A percentile compares a stretch with the other conserved stretches of the same genome.
Conservation (phyloP, 2,329 filamentous ascomycete species). For the Neurospora sp. region DNA sequence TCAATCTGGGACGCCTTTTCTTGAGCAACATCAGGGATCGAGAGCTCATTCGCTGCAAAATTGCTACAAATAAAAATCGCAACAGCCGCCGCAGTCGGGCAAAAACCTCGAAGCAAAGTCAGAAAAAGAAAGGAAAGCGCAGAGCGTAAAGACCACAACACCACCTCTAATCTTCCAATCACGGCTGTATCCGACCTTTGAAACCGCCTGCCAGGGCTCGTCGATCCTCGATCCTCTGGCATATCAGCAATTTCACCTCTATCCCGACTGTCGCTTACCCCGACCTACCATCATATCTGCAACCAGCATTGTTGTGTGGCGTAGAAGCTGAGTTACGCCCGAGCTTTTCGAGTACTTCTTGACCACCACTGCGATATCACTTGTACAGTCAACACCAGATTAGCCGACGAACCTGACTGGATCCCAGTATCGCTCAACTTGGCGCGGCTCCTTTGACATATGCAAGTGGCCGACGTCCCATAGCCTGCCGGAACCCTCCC, state of each 20-base stretch:
- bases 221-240: background rate
- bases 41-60: background rate
- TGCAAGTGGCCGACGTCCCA: background rate
- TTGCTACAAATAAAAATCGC: background rate
- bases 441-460: background rate
- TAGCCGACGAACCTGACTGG: background rate
- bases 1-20: background rate
- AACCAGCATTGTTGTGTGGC: background rate
- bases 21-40: background rate
- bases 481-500: background rate
- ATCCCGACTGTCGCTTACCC: background rate
- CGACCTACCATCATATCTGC: background rate
- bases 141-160: background rate
- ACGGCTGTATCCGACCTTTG: background rate
- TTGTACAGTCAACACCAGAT: background rate
- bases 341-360: background rate
- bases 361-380: background rate
- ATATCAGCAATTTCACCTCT: background rate
- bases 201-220: background rate
- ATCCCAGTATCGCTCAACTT: background rate
- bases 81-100: background rate
- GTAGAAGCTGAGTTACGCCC: background rate
- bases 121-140: conserved; percentile 5
- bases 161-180: background rate
- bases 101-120: conserved; percentile 2